Evolutionary conservation across 148 eudicot species (phyloP).

Genomic region (Agrostemma githago): DNA sequence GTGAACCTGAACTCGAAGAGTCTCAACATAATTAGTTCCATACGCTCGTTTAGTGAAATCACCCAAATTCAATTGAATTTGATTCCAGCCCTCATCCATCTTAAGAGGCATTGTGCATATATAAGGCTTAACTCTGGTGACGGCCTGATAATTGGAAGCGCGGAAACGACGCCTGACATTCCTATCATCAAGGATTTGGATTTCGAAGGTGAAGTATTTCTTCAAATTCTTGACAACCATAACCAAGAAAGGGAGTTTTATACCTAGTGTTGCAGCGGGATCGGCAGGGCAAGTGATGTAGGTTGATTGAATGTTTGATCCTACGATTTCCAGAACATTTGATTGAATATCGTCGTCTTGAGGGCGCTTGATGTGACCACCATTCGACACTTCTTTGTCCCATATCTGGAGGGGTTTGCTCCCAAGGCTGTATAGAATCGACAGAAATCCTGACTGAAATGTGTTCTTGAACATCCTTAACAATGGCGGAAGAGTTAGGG

Average conservation of each 20-base stretch:
- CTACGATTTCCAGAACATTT: constrained; percentile 86
- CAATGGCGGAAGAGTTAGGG: too few relatives aligned
- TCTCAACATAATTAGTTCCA: constrained; percentile 96
- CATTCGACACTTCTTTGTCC: constrained; percentile 97
- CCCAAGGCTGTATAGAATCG: constrained; percentile 24
- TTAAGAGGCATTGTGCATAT: constrained; percentile 99
- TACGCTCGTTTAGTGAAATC: constrained; percentile 94
- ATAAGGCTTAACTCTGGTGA: constrained; percentile 92
- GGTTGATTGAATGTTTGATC: constrained; percentile 87
- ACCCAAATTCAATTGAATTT: constrained; percentile 89
- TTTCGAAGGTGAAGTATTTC: constrained; percentile 96
- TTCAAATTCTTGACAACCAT: constrained; percentile 88
- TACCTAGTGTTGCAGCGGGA: constrained; percentile 96
- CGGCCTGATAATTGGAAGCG: constrained; percentile 97
- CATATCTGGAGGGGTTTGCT: constrained; percentile 98
- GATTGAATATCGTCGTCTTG: constrained; percentile 97
- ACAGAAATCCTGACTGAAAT: constrained; percentile 12
- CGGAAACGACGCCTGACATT: constrained; percentile 98
- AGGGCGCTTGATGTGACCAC: constrained; percentile 89
- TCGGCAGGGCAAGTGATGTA: constrained; percentile 96
- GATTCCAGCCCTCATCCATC: constrained; percentile 99
- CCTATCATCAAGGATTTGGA: constrained; percentile 97
- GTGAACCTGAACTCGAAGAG: constrained; percentile 95
- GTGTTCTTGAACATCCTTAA: constrained; percentile 14
- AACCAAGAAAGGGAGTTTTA: constrained; percentile 89